These are phyloP conservation scores for Vigna unguiculata DNA, from an alignment of 306 rosid species.

Conservation along the genomic window DNA sequence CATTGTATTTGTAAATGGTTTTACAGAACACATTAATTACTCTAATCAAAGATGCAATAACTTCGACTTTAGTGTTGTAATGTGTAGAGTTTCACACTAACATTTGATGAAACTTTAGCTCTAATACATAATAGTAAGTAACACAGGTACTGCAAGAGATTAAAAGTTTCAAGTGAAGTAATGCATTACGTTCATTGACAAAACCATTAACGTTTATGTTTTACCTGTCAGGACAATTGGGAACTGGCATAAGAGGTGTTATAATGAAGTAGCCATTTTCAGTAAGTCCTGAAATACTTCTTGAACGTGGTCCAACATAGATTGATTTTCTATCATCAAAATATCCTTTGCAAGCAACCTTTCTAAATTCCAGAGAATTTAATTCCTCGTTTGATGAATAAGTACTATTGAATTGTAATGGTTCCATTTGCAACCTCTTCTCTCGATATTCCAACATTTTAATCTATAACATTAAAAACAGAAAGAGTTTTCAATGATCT, in stretches of 20 bases:
- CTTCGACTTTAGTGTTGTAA: background rate
- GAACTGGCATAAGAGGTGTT: constrained; percentile 82
- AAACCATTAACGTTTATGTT: constrained; percentile 23
- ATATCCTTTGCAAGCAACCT: constrained; percentile 70
- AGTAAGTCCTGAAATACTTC: constrained; percentile 97
- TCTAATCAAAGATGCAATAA: background rate
- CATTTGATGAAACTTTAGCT: background rate
- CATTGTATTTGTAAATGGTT: constrained; percentile 1
- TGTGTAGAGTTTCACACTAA: background rate
- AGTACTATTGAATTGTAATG: constrained; percentile 57
- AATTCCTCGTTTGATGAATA: constrained; percentile 56
- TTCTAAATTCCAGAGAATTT: constrained; percentile 83
- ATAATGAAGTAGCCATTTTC: constrained; percentile 92
- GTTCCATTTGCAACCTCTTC: constrained; percentile 81
- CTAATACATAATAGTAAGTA: constrained; percentile 7
- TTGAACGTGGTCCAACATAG: constrained; percentile 92
- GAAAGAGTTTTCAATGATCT: constrained; percentile 27
- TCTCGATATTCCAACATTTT: constrained; percentile 73
- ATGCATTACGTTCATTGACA: constrained; percentile 21
- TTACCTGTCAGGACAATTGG: constrained; percentile 69
- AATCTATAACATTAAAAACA: constrained; percentile 53
- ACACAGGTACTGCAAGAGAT: background rate
- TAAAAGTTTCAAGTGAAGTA: background rate
- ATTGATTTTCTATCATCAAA: constrained; percentile 82
- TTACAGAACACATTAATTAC: background rate